Conservation (phyloP, 345 rosid genomes). For the Eucalyptus cloeziana region DNA sequence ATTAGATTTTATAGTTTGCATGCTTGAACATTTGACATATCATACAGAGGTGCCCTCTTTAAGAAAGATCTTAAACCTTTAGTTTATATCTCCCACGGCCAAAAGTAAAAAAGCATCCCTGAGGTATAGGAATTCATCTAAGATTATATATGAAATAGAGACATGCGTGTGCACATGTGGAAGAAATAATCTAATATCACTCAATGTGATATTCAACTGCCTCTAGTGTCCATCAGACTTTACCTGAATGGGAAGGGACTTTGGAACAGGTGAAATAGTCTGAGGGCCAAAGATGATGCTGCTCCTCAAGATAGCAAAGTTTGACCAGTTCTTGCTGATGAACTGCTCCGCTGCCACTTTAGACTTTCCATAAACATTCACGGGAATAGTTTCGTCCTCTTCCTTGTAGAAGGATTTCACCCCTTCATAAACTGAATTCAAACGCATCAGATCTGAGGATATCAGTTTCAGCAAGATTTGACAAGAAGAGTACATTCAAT, state of each 20-base stretch:
- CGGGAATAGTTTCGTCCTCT: slow-evolving; percentile 65
- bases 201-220: background rate
- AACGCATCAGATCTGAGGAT: background rate
- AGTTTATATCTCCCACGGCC: background rate
- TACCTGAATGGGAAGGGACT: slow-evolving; percentile 88
- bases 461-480: background rate
- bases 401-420: slow-evolving; percentile 86
- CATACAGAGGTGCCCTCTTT: background rate
- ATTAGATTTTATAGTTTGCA: background rate
- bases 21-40: background rate
- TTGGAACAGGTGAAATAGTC: slow-evolving; percentile 75
- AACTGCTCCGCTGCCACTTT: slow-evolving; percentile 75
- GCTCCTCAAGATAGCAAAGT: slow-evolving; percentile 74
- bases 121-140: background rate
- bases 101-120: background rate
- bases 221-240: background rate
- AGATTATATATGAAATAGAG: background rate
- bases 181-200: background rate
- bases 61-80: background rate
- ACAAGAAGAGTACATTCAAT: background rate
- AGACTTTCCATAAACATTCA: slow-evolving; percentile 81
- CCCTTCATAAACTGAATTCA: slow-evolving; percentile 65
- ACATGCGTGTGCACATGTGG: background rate
- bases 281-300: slow-evolving; percentile 86
- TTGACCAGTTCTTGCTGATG: slow-evolving; percentile 42